phyloP scores from a whole-genome alignment of 257 asterid species.

The Petunia axillaris region DNA sequence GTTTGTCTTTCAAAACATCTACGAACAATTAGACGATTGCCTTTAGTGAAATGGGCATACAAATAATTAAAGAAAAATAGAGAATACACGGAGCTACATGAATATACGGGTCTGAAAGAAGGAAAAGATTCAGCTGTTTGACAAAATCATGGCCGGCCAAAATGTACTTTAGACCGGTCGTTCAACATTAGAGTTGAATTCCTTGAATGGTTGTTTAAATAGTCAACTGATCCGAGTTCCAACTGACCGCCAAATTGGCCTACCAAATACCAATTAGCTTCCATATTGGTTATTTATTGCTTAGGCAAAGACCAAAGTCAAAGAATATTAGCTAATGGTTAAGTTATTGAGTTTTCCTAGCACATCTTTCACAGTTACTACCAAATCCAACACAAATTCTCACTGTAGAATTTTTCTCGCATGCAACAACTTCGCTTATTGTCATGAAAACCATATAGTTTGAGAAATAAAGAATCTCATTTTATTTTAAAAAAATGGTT shows the following conservation, averaged over 20 bases:
- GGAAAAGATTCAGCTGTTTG: not conserved
- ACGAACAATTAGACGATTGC: not conserved
- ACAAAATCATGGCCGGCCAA: slow-evolving; percentile 9
- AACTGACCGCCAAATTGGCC: not conserved
- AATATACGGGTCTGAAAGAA: not conserved
- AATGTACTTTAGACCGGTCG: not conserved
- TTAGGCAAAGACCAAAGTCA: not conserved
- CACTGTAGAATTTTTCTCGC: not conserved
- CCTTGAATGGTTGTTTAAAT: not conserved
- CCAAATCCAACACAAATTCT: too few relatives aligned
- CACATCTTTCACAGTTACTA: not conserved
- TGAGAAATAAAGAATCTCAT: not conserved
- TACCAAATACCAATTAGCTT: not conserved
- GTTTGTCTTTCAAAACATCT: not conserved
- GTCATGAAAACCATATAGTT: not conserved
- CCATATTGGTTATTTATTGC: not conserved
- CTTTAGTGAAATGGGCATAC: not conserved
- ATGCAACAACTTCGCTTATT: not conserved
- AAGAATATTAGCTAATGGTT: not conserved
- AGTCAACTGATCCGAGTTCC: not conserved
- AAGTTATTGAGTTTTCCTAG: not conserved
- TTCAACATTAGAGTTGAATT: slow-evolving; percentile 7
- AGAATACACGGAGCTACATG: not conserved
- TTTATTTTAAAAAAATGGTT: not conserved
- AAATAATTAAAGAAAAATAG: not conserved